A percentile compares a stretch with the other conserved stretches of the same genome.
Evolutionary conservation across 2,329 filamentous ascomycete genomes (phyloP).

Genomic region (Diaporthe ilicicola): DNA sequence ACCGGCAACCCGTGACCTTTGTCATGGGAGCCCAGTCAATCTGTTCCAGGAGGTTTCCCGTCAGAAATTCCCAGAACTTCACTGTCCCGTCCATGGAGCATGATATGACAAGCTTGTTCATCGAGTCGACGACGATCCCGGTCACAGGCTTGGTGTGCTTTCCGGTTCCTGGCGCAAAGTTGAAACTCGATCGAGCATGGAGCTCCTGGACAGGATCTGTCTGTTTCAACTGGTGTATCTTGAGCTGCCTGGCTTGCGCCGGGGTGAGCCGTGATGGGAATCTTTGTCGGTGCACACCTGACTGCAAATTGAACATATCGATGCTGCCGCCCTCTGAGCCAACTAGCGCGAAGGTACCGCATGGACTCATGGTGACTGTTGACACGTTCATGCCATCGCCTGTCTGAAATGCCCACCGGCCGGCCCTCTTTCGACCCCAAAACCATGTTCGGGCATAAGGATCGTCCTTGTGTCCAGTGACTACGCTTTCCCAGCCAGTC

Average conservation of each 20-base stretch:
- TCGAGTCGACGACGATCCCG: conserved; percentile 85
- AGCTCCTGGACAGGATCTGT: conserved; percentile 65
- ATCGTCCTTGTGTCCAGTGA: conserved; percentile 91
- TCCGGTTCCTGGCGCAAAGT: conserved; percentile 64
- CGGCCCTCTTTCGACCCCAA: conserved; percentile 93
- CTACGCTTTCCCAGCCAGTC: conserved; percentile 96
- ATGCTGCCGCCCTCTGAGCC: conserved; percentile 85
- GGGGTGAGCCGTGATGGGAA: conserved; percentile 85
- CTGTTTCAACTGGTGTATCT: conserved; percentile 68
- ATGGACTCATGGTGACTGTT: conserved; percentile 88
- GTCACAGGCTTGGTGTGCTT: conserved; percentile 86
- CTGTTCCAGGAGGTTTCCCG: conserved; percentile 80
- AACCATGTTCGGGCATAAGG: conserved; percentile 93
- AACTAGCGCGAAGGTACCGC: conserved; percentile 91
- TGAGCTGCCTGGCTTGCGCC: conserved; percentile 79
- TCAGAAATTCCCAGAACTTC: conserved; percentile 98
- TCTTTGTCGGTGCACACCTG: conserved; percentile 84
- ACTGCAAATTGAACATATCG: conserved; percentile 97
- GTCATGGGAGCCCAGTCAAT: conserved; percentile 85
- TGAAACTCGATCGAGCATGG: conserved; percentile 56
- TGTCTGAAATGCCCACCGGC: conserved; percentile 91
- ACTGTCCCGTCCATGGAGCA: conserved; percentile 90
- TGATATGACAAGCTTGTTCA: conserved; percentile 87
- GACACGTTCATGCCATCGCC: conserved; percentile 84
- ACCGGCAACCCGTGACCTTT: conserved; percentile 78